Evolutionary conservation across 495 filamentous ascomycete genomes (phyloP).

Genomic region (Hypoxylon trugodes): DNA sequence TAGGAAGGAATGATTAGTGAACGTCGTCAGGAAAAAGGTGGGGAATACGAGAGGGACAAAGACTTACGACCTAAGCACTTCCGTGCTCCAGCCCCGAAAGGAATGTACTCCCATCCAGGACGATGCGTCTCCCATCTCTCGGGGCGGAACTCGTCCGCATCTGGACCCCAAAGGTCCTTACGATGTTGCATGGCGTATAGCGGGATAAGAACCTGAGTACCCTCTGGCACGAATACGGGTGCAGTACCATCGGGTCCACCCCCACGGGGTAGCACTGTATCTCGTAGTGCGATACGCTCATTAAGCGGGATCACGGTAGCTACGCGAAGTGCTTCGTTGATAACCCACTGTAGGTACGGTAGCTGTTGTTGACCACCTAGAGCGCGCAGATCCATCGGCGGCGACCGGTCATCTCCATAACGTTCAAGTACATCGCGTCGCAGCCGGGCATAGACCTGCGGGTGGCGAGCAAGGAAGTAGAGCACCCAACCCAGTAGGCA

Average conservation of each 20-base stretch:
- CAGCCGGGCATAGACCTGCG: conserved; percentile 57
- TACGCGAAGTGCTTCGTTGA: conserved; percentile 56
- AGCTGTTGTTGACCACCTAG: conserved; percentile 52
- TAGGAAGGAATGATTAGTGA: conserved; percentile 2
- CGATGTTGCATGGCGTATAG: conserved; percentile 48
- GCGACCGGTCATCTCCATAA: conserved; percentile 50
- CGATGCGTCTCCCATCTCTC: conserved; percentile 46
- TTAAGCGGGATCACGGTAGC: conserved; percentile 52
- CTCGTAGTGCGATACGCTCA: conserved; percentile 51
- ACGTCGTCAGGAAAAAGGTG: background rate
- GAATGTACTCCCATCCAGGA: conserved; percentile 51
- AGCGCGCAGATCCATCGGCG: conserved; percentile 42
- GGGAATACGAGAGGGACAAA: background rate
- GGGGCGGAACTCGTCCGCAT: conserved; percentile 41
- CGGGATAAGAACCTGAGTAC: conserved; percentile 47
- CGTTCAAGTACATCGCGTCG: conserved; percentile 55
- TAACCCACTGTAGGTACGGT: conserved; percentile 57
- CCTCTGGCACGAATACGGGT: conserved; percentile 42
- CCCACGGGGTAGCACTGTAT: conserved; percentile 59
- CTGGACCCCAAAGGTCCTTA: conserved; percentile 51
- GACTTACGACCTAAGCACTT: conserved; percentile 44
- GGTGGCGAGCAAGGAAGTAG: conserved; percentile 60
- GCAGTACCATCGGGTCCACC: conserved; percentile 46
- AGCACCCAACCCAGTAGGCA: conserved; percentile 66
- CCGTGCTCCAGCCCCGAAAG: conserved; percentile 32